Base-by-base conservation (phyloP, 768 basidiomycete species). In the Lentinula guzmanii region DNA sequence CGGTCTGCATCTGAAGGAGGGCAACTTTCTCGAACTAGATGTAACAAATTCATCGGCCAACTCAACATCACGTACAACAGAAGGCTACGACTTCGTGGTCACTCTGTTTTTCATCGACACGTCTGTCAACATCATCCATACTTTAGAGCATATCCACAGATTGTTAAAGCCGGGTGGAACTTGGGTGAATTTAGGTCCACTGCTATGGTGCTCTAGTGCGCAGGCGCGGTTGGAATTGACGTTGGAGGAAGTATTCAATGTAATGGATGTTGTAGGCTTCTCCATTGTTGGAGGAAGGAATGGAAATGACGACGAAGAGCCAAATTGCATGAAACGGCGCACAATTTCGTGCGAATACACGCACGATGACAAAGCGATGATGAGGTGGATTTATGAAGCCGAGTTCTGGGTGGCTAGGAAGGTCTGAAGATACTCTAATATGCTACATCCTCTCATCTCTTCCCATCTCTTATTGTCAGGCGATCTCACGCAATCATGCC, bases 171-270 rank as follows among this genome's bases (percentile, higher is more conserved):
- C 86, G 0, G 85, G 86, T 4, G 89, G 87, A 2, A 75, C 70
- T 8, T 90, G 87, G 89, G 81, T 89, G 68, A 90, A 90, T 68
- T 74, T 87, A 4, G 88, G 87, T 1, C 89, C 87, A 7, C 72
- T 89, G 18, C 74, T 89, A 3, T 87, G 85, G 85, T 81, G 82
- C 1, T 76, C 77, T 2, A 83, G 84, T 8, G 83, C 74, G 0
- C 76, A 81, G 64, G 77, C 84, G 7, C 78, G 79, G 62, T 67
- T 86, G 28, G 85, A 86, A 68, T 71, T 86, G 51, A 85, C 82
- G 60, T 76, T 89, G 41, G 84, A 87, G n/a, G 87, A 89, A 70
- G 79, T 89, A 13, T 58, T 87, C 4, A 61, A 67, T 1, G 78
- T 82, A 4, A 82, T 79, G 0, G 71, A 79, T 59, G 76, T 78